Conservation (phyloP, 225 moss, liverwort and hornwort species). For the Pleurozium schreberi region DNA sequence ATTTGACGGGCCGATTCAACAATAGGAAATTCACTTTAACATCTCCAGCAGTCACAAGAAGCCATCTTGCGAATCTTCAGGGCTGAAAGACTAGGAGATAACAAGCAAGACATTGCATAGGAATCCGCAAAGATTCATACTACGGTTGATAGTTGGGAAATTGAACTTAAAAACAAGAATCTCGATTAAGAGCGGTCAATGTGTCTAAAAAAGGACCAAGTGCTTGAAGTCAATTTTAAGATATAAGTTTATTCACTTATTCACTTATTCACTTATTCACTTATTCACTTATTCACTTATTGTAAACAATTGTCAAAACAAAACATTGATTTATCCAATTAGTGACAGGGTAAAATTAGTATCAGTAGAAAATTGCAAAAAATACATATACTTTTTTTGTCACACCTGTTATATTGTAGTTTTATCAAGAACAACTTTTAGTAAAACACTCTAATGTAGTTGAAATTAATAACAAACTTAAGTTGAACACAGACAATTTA, state of each 20-base stretch:
- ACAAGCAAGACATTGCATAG: neutral
- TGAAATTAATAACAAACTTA: neutral
- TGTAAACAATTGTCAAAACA: neutral
- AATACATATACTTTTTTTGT: neutral
- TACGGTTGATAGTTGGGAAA: neutral
- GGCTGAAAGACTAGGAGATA: neutral
- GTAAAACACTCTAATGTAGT: neutral
- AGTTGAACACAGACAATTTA: neutral
- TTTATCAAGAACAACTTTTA: too few species aligned
- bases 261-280: too few species aligned
- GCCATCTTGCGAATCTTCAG: neutral
- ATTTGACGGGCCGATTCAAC: too few species aligned
- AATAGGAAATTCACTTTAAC: neutral
- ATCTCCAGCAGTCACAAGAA: neutral
- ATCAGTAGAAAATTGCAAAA: neutral
- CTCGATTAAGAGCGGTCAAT: neutral
- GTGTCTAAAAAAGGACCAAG: too few species aligned
- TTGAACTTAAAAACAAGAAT: neutral
- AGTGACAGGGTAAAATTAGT: rapidly evolving
- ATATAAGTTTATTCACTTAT: too few species aligned
- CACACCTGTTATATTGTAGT: rapidly evolving
- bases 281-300: neutral
- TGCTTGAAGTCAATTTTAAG: too few species aligned
- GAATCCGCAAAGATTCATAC: neutral
- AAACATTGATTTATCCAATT: neutral